A percentile compares a stretch with the other conserved stretches of the same genome.
phyloP scores from a whole-genome alignment of 2,329 filamentous ascomycete species.

The Hypoxylon sp. region DNA sequence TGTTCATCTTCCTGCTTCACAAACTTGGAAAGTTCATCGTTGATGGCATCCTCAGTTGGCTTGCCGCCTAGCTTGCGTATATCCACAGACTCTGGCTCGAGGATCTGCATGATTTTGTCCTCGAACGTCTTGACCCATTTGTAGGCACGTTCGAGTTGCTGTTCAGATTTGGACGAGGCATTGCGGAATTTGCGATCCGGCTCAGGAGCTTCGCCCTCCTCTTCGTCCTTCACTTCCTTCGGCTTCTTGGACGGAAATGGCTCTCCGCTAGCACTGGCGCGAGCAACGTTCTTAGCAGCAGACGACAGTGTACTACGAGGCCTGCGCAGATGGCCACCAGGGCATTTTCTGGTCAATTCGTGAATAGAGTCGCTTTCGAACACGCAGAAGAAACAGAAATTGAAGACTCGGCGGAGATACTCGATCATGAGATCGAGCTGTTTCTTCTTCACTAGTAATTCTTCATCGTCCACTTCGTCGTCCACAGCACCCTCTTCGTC shows the following conservation, averaged over 20 bases:
- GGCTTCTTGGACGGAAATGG: constrained; percentile 88
- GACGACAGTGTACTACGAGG: constrained; percentile 88
- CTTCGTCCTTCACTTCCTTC: constrained; percentile 72
- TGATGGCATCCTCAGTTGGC: constrained; percentile 84
- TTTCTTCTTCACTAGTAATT: constrained; percentile 93
- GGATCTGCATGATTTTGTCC: constrained; percentile 92
- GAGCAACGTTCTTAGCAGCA: constrained; percentile 85
- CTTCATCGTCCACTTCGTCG: constrained; percentile 91
- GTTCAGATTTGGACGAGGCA: constrained; percentile 82
- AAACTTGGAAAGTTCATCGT: constrained; percentile 87
- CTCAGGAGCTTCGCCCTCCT: constrained; percentile 74
- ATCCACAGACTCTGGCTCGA: constrained; percentile 90
- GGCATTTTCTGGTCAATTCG: constrained; percentile 94
- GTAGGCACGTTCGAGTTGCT: constrained; percentile 93
- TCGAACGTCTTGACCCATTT: constrained; percentile 99
- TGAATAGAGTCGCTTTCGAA: constrained; percentile 98
- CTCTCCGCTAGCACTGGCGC: constrained; percentile 85
- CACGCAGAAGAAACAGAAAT: constrained; percentile 99
- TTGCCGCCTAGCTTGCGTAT: constrained; percentile 92
- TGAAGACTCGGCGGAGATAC: constrained; percentile 95
- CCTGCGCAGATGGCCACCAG: constrained; percentile 94
- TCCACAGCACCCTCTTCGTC: constrained; percentile 84
- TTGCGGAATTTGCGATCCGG: constrained; percentile 80
- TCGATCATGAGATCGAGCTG: constrained; percentile 95
- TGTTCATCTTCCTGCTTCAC: constrained; percentile 98